Evolutionary conservation across 1,284 basidiomycete species (phyloP).

Genomic region (Phylloporus sp.): DNA sequence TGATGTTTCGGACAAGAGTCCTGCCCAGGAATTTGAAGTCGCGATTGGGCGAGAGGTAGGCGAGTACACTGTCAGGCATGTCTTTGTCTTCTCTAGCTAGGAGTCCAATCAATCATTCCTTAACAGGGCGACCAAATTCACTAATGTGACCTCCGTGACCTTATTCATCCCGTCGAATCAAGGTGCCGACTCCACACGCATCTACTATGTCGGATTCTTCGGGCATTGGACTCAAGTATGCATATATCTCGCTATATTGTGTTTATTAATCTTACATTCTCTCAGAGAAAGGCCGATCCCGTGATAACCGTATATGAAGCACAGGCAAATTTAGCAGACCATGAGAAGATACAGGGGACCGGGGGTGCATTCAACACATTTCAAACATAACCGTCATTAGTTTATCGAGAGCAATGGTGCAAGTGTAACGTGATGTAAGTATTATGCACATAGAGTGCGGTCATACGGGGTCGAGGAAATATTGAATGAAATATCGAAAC

Average conservation of each 20-base stretch:
- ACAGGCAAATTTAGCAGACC: conserved; percentile 81
- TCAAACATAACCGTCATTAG: conserved; percentile 20
- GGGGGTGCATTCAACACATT: conserved; percentile 61
- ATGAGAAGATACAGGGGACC: conserved; percentile 79
- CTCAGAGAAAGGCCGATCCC: conserved; percentile 70
- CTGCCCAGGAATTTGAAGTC: conserved; percentile 74
- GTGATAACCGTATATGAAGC: conserved; percentile 82
- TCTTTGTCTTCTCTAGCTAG: conserved; percentile 8
- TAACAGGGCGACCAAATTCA: conserved; percentile 76
- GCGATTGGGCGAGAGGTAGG: conserved; percentile 75
- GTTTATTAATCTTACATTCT: conserved; percentile 13
- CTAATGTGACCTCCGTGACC: conserved; percentile 74
- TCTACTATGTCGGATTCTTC: conserved; percentile 84
- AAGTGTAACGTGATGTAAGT: conserved; percentile 25
- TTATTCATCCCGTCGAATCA: conserved; percentile 78
- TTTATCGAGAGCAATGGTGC: conserved; percentile 15
- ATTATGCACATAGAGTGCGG: not conserved
- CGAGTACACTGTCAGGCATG: conserved; percentile 76
- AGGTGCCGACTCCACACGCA: conserved; percentile 71
- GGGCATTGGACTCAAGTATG: conserved; percentile 79
- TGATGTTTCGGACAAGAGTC: conserved; percentile 65
- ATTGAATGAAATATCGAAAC: too few species aligned
- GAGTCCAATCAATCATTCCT: conserved; percentile 1
- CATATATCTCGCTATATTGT: not conserved
- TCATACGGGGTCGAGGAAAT: too few species aligned